Evolutionary conservation across 2,329 filamentous ascomycete genomes (phyloP).

Genomic region (Malbranchea cinnamomea): DNA sequence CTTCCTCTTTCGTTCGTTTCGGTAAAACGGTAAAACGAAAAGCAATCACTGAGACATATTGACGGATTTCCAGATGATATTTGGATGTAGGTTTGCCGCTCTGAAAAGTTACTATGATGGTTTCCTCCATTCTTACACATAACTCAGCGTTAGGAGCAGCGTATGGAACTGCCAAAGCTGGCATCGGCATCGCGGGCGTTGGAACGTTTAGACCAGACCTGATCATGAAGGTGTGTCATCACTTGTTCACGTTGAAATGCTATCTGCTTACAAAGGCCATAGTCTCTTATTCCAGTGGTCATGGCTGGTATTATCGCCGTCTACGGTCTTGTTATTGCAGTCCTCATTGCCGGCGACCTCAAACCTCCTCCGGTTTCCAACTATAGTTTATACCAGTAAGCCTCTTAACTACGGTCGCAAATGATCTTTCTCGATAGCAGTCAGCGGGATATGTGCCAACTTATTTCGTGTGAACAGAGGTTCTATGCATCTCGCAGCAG

Average conservation of each 20-base stretch:
- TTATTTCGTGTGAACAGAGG: constrained; percentile 37
- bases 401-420: too few species aligned
- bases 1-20: not conserved
- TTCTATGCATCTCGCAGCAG: constrained; percentile 86
- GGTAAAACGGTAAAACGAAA: not conserved
- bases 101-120: constrained; percentile 2
- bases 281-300: constrained; percentile 43
- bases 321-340: constrained; percentile 91
- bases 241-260: not conserved
- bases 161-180: constrained; percentile 54
- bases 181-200: constrained; percentile 52
- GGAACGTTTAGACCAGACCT: constrained; percentile 51
- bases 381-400: constrained; percentile 75
- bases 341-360: constrained; percentile 87
- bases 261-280: constrained; percentile 6
- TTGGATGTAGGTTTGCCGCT: constrained; percentile 31
- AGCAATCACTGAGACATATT: not conserved
- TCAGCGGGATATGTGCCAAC: constrained; percentile 2
- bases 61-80: constrained; percentile 31
- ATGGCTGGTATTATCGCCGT: constrained; percentile 99
- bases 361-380: constrained; percentile 49
- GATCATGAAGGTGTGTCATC: constrained; percentile 47
- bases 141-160: constrained; percentile 45
- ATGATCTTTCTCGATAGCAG: not conserved
- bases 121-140: constrained; percentile 4